These are phyloP conservation scores for Pseudogymnoascus sp. DNA, from an alignment of 2,329 filamentous ascomycete genomes.

Conservation along the genomic window DNA sequence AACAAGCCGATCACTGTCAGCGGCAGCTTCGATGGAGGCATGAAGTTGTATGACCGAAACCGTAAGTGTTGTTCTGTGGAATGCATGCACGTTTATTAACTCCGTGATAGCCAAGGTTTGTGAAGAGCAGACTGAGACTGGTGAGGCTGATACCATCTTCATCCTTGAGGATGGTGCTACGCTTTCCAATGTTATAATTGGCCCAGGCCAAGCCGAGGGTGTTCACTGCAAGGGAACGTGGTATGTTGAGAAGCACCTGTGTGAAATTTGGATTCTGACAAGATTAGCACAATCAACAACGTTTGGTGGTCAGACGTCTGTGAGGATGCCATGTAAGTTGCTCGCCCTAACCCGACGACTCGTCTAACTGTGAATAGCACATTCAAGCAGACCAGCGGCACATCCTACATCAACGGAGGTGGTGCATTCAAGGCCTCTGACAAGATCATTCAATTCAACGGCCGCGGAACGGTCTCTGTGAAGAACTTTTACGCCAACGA, in stretches of 20 bases:
- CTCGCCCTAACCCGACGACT: background rate
- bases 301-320: constrained; percentile 24
- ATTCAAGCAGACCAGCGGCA: constrained; percentile 33
- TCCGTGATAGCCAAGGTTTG: background rate
- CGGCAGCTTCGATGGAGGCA: constrained; percentile 40
- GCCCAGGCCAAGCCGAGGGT: constrained; percentile 41
- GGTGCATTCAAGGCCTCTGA: constrained; percentile 37
- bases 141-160: constrained; percentile 39
- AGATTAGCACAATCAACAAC: constrained; percentile 23
- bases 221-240: constrained; percentile 45
- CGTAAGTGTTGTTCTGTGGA: background rate
- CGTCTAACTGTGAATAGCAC: constrained; percentile 17
- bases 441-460: constrained; percentile 39
- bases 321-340: constrained; percentile 18
- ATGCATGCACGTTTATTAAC: background rate
- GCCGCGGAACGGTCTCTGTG: constrained; percentile 30
- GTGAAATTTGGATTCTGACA: constrained; percentile 17
- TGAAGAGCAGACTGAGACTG: constrained; percentile 14
- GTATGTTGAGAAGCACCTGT: background rate
- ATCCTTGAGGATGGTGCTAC: constrained; percentile 43
- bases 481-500: constrained; percentile 35
- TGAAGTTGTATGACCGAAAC: constrained; percentile 36
- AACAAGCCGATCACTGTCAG: constrained; percentile 36
- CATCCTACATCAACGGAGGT: constrained; percentile 36
- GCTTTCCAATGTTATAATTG: constrained; percentile 47